Evolutionary conservation across 768 basidiomycete genomes (phyloP), one percentile per base, ranked within the genome.

Genomic region (Multifurca ochricompacta): DNA sequence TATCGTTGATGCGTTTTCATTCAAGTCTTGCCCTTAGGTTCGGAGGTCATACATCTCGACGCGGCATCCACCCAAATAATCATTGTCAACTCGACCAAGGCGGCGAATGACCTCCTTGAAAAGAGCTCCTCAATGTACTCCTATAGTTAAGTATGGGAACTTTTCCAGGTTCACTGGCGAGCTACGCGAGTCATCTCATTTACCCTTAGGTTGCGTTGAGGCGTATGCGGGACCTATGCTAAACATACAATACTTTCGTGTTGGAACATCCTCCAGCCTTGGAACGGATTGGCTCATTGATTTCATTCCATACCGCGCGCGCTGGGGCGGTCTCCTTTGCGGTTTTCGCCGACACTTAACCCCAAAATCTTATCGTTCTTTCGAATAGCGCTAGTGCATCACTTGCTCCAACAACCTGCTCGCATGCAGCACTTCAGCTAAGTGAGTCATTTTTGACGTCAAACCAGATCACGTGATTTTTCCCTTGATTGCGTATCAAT

Each of bases 51-150:
- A 14, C 54, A 61, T 18, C 14, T 64, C 21, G 46, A 62, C 32
- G 37, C 58, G 8, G 28, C 58, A n/a, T 62, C 63, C 8, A 54
- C 43, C 19, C 50, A 37, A 4, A 41, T 62, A 14, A 34, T 10
- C 49, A 13, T 27, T 16, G 64, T 82, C 27, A 79, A 75, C 63
- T 73, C 72, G 48, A 56, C 36, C 3, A 32, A 42, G 35, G 46
- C 53, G 3, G 53, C 53, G 23, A 54, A 54, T 13, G 53, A 47
- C 23, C 45, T 54, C 9, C 48, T 47, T 28, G 46, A 40, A 25
- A 39, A 27, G 14, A 45, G 46, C 13, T 54, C 53, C 2, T 39
- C 53, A 6, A 39, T 48, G n/a, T 54, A 54, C 19, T 47, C 53
- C 4, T 45, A 54, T 39, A 32, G 53, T 34, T 35, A 35, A 21